A percentile compares a stretch with the other conserved stretches of the same genome.
Evolutionary conservation across 2,329 filamentous ascomycete species (phyloP).

Genomic region (Aspergillus texensis): DNA sequence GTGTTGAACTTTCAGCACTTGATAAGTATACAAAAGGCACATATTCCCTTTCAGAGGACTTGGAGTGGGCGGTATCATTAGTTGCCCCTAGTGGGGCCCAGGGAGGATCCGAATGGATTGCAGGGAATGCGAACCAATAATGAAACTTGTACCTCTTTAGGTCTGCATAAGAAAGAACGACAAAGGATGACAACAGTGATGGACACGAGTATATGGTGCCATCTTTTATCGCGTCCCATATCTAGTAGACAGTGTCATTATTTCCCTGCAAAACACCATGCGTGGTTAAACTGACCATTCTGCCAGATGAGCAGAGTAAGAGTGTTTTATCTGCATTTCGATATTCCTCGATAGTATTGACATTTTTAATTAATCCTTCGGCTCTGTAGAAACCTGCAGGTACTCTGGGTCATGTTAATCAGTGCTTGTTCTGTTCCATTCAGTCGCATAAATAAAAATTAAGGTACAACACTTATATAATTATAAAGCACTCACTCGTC

Average conservation of each 20-base stretch:
- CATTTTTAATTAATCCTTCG: slow-evolving; percentile 92
- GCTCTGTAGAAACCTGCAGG: slow-evolving; percentile 75
- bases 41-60: slow-evolving; percentile 6
- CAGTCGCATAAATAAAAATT: neutral
- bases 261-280: neutral
- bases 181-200: slow-evolving; percentile 85
- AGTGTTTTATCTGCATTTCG: slow-evolving; percentile 77
- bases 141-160: slow-evolving; percentile 96
- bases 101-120: slow-evolving; percentile 81
- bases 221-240: slow-evolving; percentile 97
- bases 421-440: neutral
- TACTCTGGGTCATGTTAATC: slow-evolving; percentile 51
- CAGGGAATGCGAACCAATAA: slow-evolving; percentile 98
- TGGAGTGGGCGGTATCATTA: slow-evolving; percentile 23
- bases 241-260: slow-evolving; percentile 53
- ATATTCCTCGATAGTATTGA: slow-evolving; percentile 95
- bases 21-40: slow-evolving; percentile 52
- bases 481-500: slow-evolving; percentile 67
- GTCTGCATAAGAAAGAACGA: slow-evolving; percentile 89
- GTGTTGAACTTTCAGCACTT: slow-evolving; percentile 70
- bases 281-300: slow-evolving; percentile 61
- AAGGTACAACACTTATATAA: neutral
- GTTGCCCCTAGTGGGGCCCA: slow-evolving; percentile 65
- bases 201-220: slow-evolving; percentile 95
- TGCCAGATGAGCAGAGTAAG: slow-evolving; percentile 76